phyloP scores from a whole-genome alignment of 1,284 basidiomycete species.

The Microbotryum silenes-acaulis region DNA sequence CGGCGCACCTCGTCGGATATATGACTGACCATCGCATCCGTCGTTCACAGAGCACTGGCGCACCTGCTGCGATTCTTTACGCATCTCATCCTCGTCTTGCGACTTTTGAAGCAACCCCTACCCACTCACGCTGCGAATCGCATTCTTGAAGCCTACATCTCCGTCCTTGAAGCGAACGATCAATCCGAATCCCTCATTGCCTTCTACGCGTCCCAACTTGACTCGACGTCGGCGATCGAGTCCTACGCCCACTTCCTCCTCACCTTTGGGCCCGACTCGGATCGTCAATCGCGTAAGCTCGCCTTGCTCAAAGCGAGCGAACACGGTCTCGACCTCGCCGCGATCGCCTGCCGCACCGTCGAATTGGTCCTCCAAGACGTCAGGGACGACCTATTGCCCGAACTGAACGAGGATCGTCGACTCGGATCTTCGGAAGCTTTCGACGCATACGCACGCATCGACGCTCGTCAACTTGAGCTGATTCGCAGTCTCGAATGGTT shows the following conservation, averaged over 20 bases:
- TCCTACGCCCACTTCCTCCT: constrained; percentile 88
- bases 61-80: constrained; percentile 75
- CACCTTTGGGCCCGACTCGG: constrained; percentile 61
- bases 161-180: constrained; percentile 64
- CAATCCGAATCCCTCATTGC: constrained; percentile 76
- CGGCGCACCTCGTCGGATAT: neutral
- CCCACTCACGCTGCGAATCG: constrained; percentile 61
- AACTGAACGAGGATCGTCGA: constrained; percentile 43
- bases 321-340: constrained; percentile 71
- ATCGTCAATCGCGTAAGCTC: constrained; percentile 58
- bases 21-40: neutral
- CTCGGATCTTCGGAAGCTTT: constrained; percentile 27
- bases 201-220: constrained; percentile 83
- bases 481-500: constrained; percentile 92
- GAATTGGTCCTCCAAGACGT: constrained; percentile 65
- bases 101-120: constrained; percentile 61
- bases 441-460: constrained; percentile 36
- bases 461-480: constrained; percentile 57
- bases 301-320: constrained; percentile 71
- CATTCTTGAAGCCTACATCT: constrained; percentile 82
- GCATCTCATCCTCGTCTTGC: constrained; percentile 84
- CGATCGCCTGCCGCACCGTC: constrained; percentile 73
- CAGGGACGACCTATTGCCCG: constrained; percentile 49
- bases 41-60: constrained; percentile 33
- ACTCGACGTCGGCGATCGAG: constrained; percentile 77